These are phyloP conservation scores for Dendrobium nobile DNA, from an alignment of 106 monocot genomes.

Conservation along the genomic window DNA sequence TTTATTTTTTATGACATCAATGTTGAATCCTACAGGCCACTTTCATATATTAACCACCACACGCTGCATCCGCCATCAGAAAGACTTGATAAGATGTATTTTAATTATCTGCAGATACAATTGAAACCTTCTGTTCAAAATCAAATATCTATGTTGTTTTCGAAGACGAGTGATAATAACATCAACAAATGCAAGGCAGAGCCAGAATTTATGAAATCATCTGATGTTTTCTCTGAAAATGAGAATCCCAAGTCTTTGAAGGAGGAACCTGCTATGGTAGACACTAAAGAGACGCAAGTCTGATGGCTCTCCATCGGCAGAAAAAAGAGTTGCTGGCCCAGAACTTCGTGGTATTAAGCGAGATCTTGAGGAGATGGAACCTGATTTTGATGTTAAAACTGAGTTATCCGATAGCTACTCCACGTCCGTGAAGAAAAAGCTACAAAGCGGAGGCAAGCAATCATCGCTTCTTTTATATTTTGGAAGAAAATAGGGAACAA, in stretches of 20 bases:
- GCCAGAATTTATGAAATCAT: background rate
- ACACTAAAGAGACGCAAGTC: background rate
- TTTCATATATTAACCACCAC: background rate
- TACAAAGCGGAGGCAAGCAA: background rate
- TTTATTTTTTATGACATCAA: too few relatives aligned
- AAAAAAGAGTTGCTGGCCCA: background rate
- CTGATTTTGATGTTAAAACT: background rate
- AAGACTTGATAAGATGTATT: background rate
- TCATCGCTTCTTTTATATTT: background rate
- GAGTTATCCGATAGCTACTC: background rate
- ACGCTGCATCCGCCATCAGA: background rate
- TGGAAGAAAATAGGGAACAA: constrained; percentile 4
- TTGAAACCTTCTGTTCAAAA: background rate
- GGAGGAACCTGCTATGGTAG: background rate
- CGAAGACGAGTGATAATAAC: background rate
- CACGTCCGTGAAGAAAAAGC: background rate
- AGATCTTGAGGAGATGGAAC: background rate
- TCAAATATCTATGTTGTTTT: constrained; percentile 2
- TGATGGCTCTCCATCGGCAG: background rate
- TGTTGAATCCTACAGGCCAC: too few relatives aligned
- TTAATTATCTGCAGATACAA: background rate
- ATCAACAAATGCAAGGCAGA: background rate
- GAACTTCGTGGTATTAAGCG: background rate
- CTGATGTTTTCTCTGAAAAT: background rate
- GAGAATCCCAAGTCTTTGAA: background rate